Evolutionary conservation across 2,329 filamentous ascomycete genomes (phyloP).

Genomic region (Xylaria polymorpha): DNA sequence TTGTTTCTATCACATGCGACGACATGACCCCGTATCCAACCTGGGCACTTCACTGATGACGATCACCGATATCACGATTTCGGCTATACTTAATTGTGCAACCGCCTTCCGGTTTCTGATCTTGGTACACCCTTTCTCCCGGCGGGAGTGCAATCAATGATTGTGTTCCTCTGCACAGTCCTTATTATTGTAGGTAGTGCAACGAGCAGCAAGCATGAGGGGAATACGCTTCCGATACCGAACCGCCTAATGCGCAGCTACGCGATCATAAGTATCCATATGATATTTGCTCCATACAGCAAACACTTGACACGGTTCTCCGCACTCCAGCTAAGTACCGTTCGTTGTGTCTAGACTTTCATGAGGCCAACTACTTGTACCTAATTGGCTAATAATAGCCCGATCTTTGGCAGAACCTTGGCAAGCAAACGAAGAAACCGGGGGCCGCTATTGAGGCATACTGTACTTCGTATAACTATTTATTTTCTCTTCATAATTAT

Average conservation of each 20-base stretch:
- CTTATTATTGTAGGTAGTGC: constrained; percentile 4
- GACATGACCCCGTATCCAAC: neutral
- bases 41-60: neutral
- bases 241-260: constrained; percentile 18
- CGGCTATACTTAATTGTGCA: constrained; percentile 13
- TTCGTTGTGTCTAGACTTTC: neutral
- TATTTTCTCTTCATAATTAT: neutral
- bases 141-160: neutral
- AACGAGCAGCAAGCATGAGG: constrained; percentile 2
- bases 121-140: constrained; percentile 6
- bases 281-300: constrained; percentile 3
- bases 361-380: neutral
- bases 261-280: neutral
- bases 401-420: constrained; percentile 16
- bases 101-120: constrained; percentile 1
- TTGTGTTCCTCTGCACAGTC: neutral
- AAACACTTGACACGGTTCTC: constrained; percentile 16
- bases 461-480: neutral
- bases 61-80: constrained; percentile 9
- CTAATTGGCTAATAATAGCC: constrained; percentile 25
- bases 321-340: neutral
- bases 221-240: constrained; percentile 20
- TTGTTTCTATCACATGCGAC: constrained; percentile 16
- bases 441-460: neutral
- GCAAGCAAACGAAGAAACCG: neutral